Conservation (phyloP, 2,329 filamentous ascomycete species). For the Trichoderma sp. region DNA sequence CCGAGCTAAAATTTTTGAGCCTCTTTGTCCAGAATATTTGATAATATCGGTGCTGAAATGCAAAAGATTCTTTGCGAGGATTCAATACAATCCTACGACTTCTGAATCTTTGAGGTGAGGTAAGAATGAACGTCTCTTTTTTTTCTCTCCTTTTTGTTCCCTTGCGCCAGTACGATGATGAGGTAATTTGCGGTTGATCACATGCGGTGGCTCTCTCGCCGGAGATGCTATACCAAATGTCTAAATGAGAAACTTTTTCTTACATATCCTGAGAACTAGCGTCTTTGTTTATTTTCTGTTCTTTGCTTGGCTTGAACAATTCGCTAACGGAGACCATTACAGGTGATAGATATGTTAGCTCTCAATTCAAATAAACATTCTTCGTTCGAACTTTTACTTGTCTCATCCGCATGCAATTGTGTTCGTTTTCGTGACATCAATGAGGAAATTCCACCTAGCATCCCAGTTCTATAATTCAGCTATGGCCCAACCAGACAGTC, state of each 20-base stretch:
- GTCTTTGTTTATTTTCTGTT: conserved; percentile 33
- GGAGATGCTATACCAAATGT: conserved; percentile 79
- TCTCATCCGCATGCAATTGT: background rate
- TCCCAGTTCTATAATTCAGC: no score
- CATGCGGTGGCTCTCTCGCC: conserved; percentile 83
- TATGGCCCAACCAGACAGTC: no score
- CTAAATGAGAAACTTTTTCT: conserved; percentile 93
- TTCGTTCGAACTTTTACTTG: background rate
- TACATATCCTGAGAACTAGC: conserved; percentile 89
- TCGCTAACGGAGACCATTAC: conserved; percentile 17
- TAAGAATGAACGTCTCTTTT: conserved; percentile 35
- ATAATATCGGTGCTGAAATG: background rate
- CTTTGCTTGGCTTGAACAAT: conserved; percentile 1
- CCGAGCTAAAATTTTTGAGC: conserved; percentile 26
- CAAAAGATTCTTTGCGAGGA: background rate
- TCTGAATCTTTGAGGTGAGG: conserved; percentile 36
- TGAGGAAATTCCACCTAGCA: no score
- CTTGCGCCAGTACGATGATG: conserved; percentile 65
- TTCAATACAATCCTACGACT: background rate
- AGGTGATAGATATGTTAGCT: background rate
- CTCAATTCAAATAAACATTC: background rate
- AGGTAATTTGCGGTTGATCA: conserved; percentile 99
- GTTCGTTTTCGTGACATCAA: background rate
- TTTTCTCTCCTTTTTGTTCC: conserved; percentile 25
- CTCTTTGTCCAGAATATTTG: conserved; percentile 17